Base-by-base conservation (phyloP, 805 yeast species). In the Yarrowia alimentaria region DNA sequence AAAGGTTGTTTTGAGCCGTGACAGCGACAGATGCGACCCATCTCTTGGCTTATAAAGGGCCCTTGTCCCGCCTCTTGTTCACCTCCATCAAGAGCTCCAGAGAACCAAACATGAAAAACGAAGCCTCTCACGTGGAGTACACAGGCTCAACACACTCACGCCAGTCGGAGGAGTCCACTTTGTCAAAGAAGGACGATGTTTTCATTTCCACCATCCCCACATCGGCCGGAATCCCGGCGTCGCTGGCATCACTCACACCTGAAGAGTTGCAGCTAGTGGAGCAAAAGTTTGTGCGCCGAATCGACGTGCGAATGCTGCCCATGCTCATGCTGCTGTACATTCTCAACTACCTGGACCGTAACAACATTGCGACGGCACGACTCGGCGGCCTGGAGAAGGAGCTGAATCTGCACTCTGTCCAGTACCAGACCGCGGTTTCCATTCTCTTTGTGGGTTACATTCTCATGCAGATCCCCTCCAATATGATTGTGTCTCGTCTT, bases 241-340 rank as follows among this genome's bases (percentile, higher is more conserved):
- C n/a, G n/a, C 21, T 35, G 6, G 30, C 14, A 1, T 17, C 21
- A 1, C 30, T 35, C 2, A 7, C 42, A 6, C 29, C 22, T 0
- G 42, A 22, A 7, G 42, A 56, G 63, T 57, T 47, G 71, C 21
- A 4, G 8, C 21, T 5, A 1, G 12, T 35, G 12, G 42, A 35
- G 16, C 22, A 35, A 29, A 35, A 66, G 52, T 68, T 77, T 12
- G 70, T 70, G 22, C 60, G 75, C 42, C 77, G 75, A 56, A 63
- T 76, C 34, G 83, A 79, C 57, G 26, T 71, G 6, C 63, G 80
- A 53, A 54, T 58, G 17, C 51, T 65, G 11, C 68, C 69, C 6
- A 49, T 58, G 17, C 58, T 65, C 18, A 57, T 65, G 13, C 45
- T 63, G 45, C 57, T 64, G 37, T 66, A 65, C 54, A 56, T 66